A percentile compares a stretch with the other conserved stretches of the same genome.
These are phyloP conservation scores for Linderniella brevidens DNA, from an alignment of 257 asterid species.

Conservation along the genomic window DNA sequence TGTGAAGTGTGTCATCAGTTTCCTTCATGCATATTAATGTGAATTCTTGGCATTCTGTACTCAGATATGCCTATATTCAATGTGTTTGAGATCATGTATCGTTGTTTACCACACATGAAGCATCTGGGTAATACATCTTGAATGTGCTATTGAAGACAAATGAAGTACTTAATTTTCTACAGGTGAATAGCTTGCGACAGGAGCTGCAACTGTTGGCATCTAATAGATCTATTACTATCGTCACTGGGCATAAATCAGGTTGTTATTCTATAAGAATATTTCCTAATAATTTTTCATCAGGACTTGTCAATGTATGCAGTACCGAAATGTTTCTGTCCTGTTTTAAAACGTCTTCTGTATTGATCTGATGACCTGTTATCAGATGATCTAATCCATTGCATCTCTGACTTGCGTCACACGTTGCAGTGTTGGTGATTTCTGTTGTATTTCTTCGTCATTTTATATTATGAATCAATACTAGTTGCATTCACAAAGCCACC, in stretches of 20 bases:
- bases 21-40: no score
- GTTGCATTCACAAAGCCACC: background rate
- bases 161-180: slow-evolving; percentile 11
- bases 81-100: no score
- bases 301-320: background rate
- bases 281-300: background rate
- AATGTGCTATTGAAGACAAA: slow-evolving; percentile 6
- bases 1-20: no score
- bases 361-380: no score
- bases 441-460: no score
- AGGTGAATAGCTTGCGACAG: slow-evolving; percentile 71
- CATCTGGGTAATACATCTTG: background rate
- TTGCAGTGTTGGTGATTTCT: no score
- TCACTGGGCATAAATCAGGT: slow-evolving; percentile 76
- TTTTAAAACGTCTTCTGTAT: no score
- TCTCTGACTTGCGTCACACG: no score
- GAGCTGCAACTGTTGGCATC: slow-evolving; percentile 61
- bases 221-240: slow-evolving; percentile 48
- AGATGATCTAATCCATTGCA: no score
- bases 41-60: no score
- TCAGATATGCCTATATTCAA: no score
- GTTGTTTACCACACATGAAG: background rate
- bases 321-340: background rate
- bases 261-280: slow-evolving; percentile 4
- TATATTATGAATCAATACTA: no score